Conservation (phyloP, 768 basidiomycete species). For the Leccinum uliginosum region DNA sequence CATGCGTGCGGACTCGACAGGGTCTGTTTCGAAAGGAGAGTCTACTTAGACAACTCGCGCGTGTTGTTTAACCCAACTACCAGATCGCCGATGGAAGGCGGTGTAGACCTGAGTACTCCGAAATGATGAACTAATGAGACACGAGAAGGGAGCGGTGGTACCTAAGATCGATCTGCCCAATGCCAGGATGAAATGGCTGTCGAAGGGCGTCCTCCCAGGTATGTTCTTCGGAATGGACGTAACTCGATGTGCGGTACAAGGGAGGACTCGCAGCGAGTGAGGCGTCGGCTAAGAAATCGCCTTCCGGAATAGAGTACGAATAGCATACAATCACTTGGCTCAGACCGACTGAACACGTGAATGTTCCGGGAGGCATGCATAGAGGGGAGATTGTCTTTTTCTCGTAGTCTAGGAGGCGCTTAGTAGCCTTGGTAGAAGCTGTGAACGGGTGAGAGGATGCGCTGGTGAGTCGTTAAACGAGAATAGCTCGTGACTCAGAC, state of each 20-base stretch:
- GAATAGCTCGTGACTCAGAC: too few relatives aligned
- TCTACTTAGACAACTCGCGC: too few relatives aligned
- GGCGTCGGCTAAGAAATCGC: slow-evolving; percentile 14
- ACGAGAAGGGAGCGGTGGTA: too few relatives aligned
- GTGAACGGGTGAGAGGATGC: slow-evolving; percentile 47
- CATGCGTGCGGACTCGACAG: too few relatives aligned
- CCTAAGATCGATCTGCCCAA: slow-evolving; percentile 17
- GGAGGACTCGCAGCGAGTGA: slow-evolving; percentile 10
- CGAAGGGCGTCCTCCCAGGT: slow-evolving; percentile 42
- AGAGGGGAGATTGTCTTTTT: slow-evolving; percentile 25
- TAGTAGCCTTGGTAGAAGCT: slow-evolving; percentile 44
- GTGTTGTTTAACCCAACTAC: too few relatives aligned
- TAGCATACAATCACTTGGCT: slow-evolving; percentile 5
- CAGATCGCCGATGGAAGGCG: too few relatives aligned
- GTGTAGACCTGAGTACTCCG: too few relatives aligned
- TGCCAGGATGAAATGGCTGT: slow-evolving; percentile 41
- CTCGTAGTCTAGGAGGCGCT: slow-evolving; percentile 40
- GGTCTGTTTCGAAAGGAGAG: too few relatives aligned
- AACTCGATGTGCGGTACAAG: slow-evolving; percentile 11
- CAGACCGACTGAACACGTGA: slow-evolving; percentile 13
- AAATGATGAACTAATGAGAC: too few relatives aligned
- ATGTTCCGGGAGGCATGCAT: slow-evolving; percentile 20
- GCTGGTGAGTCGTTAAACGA: not conserved
- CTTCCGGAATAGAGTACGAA: not conserved
- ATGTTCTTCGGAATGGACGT: slow-evolving; percentile 29